phyloP scores from a whole-genome alignment of 2,329 filamentous ascomycete species.

The Elsinoe arachidis region DNA sequence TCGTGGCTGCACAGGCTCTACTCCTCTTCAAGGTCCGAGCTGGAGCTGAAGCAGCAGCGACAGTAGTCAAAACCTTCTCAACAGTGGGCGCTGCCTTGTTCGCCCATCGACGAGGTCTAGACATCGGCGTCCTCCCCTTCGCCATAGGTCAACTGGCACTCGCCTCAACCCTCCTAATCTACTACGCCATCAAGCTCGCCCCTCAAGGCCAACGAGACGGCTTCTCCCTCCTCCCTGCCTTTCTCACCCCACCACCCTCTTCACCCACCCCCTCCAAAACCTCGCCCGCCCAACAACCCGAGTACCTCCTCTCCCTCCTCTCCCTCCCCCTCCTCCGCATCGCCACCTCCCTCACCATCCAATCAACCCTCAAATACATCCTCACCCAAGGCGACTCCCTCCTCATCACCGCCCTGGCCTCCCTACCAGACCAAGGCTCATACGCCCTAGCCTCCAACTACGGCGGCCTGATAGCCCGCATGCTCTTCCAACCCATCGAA shows the following conservation, averaged over 20 bases:
- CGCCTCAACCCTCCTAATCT: conserved; percentile 55
- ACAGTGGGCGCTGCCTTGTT: conserved; percentile 65
- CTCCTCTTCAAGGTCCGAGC: conserved; percentile 74
- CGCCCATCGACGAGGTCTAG: conserved; percentile 43
- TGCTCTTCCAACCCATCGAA: conserved; percentile 91
- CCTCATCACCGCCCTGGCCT: conserved; percentile 69
- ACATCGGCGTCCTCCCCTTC: conserved; percentile 76
- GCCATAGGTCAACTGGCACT: conserved; percentile 79
- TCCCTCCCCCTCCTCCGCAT: conserved; percentile 62
- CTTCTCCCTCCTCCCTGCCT: conserved; percentile 59
- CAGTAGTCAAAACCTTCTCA: conserved; percentile 63
- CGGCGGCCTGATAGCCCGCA: conserved; percentile 75
- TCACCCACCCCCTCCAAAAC: neutral
- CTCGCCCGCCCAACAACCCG: conserved; percentile 22
- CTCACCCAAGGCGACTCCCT: conserved; percentile 92
- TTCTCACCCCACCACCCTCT: conserved; percentile 36
- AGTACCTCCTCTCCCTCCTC: conserved; percentile 55
- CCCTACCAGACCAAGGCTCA: conserved; percentile 72
- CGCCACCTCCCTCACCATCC: conserved; percentile 73
- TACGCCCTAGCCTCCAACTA: conserved; percentile 92
- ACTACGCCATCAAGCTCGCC: conserved; percentile 60
- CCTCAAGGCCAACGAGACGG: conserved; percentile 46
- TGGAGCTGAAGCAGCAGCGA: conserved; percentile 72
- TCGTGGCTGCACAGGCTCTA: conserved; percentile 75
- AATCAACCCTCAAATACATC: conserved; percentile 84